phyloP scores from a whole-genome alignment of 768 basidiomycete genomes.

The Collybia mongolica region DNA sequence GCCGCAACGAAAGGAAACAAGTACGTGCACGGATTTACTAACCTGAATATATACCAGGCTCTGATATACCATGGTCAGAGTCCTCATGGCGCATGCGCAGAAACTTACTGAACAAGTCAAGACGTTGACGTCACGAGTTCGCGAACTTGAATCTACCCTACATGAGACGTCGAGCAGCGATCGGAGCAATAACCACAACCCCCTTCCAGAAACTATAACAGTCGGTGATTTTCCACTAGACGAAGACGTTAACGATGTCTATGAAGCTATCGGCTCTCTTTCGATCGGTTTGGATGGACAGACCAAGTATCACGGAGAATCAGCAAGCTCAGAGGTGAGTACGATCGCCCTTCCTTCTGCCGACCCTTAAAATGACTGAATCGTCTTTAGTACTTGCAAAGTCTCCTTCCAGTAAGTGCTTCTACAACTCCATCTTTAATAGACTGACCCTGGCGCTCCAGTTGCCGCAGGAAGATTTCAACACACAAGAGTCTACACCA shows the following conservation, averaged over 20 bases:
- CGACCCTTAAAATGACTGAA: not conserved
- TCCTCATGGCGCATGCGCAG: slow-evolving; percentile 50
- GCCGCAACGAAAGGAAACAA: slow-evolving; percentile 58
- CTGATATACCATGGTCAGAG: slow-evolving; percentile 25
- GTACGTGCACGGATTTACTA: slow-evolving; percentile 23
- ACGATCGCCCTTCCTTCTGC: not conserved
- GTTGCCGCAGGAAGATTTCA: slow-evolving; percentile 19
- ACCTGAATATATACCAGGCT: not conserved
- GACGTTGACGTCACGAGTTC: slow-evolving; percentile 36
- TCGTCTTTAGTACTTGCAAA: slow-evolving; percentile 34
- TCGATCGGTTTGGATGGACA: slow-evolving; percentile 49
- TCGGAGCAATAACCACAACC: not conserved
- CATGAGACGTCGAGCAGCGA: slow-evolving; percentile 16
- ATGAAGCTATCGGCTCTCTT: slow-evolving; percentile 45
- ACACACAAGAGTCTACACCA: slow-evolving; percentile 11
- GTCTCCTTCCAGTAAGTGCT: slow-evolving; percentile 30
- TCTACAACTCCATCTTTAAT: not conserved
- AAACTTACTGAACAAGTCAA: slow-evolving; percentile 47
- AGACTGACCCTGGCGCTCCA: slow-evolving; percentile 5
- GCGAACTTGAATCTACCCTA: slow-evolving; percentile 45
- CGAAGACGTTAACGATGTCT: slow-evolving; percentile 25
- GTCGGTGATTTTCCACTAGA: slow-evolving; percentile 15
- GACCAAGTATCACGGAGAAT: slow-evolving; percentile 47
- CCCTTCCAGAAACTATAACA: not conserved
- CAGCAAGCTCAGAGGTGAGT: slow-evolving; percentile 48